Evolutionary conservation across 2,329 filamentous ascomycete genomes (phyloP), one percentile per base, ranked within the genome.

Genomic region (Cercospora beticola): DNA sequence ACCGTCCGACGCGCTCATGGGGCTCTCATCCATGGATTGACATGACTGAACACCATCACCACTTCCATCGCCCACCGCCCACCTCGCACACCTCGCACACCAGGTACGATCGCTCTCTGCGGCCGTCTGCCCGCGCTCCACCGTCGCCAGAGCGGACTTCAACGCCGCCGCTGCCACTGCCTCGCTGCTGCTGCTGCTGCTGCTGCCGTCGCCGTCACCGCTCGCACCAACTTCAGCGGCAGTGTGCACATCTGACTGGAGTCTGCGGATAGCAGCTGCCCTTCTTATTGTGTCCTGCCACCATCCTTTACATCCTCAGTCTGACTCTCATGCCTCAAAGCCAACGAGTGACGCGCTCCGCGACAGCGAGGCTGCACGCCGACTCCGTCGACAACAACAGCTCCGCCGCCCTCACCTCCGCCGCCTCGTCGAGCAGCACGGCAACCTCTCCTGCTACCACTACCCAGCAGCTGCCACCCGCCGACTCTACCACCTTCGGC

Each of bases 321-420:
- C 62, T 74, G 69, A 74, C 72, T 66, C 65, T 70, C 64, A 74
- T 74, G 72, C 70, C 71, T 72, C 64, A 68, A 71, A 74, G 71
- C 66, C 71, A 72, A 68, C 72, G 72, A 66, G 54, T 74, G 31
- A 72, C 71, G 60, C 72, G 72, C 66, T 71, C 72, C 64, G 67
- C 74, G 64, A 69, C 94, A 82, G 91, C 94, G 85, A 93, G 93
- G 86, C 90, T 92, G 88, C 92, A 66, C 57, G 65, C 70, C 67
- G 64, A 62, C 64, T 59, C 64, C 65, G 62, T 64, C 60, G 57
- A 65, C 65, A 57, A 70, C 69, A 69, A 70, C 30, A 66, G 65
- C 77, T 79, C 83, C 73, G 57, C 78, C 75, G 72, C 78, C 71
- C 23, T 52, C 62, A 57, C 67, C 74, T 80, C 76, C 76, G 78